A percentile compares a stretch with the other conserved stretches of the same genome.
Conservation (phyloP, 768 basidiomycete genomes). For the Xerocomellus amylosporus region DNA sequence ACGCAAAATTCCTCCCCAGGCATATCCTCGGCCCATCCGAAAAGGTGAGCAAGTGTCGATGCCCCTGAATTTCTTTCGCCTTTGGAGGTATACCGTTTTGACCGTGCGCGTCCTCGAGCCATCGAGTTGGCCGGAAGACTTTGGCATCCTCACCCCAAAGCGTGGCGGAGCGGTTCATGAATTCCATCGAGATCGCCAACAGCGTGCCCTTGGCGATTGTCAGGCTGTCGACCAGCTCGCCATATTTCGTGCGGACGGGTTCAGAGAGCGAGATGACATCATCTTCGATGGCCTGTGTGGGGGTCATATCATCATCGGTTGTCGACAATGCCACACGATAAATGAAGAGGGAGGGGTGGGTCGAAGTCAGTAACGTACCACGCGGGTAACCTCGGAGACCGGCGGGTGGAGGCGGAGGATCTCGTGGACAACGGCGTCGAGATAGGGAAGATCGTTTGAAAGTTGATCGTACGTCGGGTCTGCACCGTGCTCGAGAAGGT, state of each 20-base stretch:
- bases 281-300: slow-evolving; percentile 43
- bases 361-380: slow-evolving; percentile 6
- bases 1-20: slow-evolving; percentile 47
- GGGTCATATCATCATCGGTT: too few relatives aligned
- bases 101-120: slow-evolving; percentile 39
- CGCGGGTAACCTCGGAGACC: slow-evolving; percentile 19
- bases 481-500: slow-evolving; percentile 40
- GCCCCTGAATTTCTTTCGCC: slow-evolving; percentile 44
- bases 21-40: slow-evolving; percentile 49
- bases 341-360: background rate
- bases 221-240: slow-evolving; percentile 38
- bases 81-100: slow-evolving; percentile 18
- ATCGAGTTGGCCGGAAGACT: slow-evolving; percentile 60
- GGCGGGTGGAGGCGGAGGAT: slow-evolving; percentile 43
- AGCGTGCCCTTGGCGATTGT: slow-evolving; percentile 45
- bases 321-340: too few relatives aligned
- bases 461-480: slow-evolving; percentile 59
- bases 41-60: slow-evolving; percentile 51
- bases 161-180: slow-evolving; percentile 46
- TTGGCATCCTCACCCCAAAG: slow-evolving; percentile 61
- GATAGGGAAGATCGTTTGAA: slow-evolving; percentile 47
- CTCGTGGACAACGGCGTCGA: slow-evolving; percentile 50
- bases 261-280: slow-evolving; percentile 54
- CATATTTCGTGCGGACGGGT: slow-evolving; percentile 43
- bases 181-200: slow-evolving; percentile 42